Evolutionary conservation across 2,329 filamentous ascomycete species (phyloP).

Genomic region (Ciborinia camelliae): DNA sequence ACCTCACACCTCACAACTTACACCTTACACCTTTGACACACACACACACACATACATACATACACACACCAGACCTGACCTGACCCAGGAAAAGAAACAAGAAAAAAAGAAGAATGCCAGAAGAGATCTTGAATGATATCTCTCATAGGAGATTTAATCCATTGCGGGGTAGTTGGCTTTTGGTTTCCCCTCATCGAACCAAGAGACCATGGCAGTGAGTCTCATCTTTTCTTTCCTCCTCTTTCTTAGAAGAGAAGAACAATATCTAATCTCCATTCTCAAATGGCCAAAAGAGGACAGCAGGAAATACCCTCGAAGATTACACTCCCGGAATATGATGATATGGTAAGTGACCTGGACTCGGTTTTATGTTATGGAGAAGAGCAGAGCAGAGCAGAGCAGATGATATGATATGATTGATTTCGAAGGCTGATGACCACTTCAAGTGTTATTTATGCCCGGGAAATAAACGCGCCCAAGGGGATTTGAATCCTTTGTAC

Average conservation of each 20-base stretch:
- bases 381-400: too few species aligned
- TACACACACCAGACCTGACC: too few species aligned
- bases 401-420: neutral
- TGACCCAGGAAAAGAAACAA: too few species aligned
- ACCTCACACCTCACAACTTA: too few species aligned
- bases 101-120: constrained; percentile 54
- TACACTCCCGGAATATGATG: constrained; percentile 76
- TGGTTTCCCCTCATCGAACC: constrained; percentile 93
- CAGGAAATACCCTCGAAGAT: constrained; percentile 69
- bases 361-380: too few species aligned
- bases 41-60: too few species aligned
- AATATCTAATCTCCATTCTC: too few species aligned
- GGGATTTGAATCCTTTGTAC: constrained; percentile 83
- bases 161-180: constrained; percentile 82
- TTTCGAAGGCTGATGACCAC: constrained; percentile 15
- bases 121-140: constrained; percentile 85
- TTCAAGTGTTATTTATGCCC: constrained; percentile 90
- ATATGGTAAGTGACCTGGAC: constrained; percentile 47
- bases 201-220: constrained; percentile 97
- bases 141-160: constrained; percentile 94
- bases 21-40: too few species aligned
- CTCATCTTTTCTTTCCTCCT: neutral
- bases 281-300: constrained; percentile 69
- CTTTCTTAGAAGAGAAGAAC: too few species aligned
- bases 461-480: constrained; percentile 82